Conservation (phyloP, 108 stramenopile species). For the Cyclotella cryptica region DNA sequence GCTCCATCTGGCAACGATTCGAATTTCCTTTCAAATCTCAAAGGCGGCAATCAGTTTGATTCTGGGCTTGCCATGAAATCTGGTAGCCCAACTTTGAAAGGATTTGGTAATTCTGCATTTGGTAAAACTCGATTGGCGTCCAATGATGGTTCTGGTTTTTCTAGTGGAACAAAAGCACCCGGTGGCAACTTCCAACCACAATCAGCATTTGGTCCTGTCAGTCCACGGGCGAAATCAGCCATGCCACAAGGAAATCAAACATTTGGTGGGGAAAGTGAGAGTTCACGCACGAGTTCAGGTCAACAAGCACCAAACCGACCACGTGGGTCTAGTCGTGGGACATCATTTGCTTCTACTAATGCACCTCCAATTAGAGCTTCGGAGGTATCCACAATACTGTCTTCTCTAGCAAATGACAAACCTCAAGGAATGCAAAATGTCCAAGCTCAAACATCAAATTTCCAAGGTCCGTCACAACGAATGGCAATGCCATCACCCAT, state of each 20-base stretch:
- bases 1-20: neutral
- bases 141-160: no score
- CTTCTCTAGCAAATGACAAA: constrained; percentile 1
- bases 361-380: constrained; percentile 13
- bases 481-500: constrained; percentile 20
- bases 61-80: constrained; percentile 1
- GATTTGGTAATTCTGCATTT: neutral
- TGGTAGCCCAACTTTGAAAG: neutral
- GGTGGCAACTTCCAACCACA: no score
- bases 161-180: no score
- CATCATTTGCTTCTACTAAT: neutral
- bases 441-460: neutral
- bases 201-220: no score
- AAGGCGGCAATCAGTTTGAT: neutral
- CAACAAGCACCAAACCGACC: neutral
- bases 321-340: neutral
- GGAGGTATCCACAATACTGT: constrained; percentile 15
- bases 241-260: neutral
- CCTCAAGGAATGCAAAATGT: constrained; percentile 4
- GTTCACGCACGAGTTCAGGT: neutral
- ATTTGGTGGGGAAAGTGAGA: neutral
- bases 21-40: neutral
- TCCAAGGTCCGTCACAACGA: neutral
- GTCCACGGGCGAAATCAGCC: neutral
- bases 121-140: neutral